These are phyloP conservation scores for Magnaporthiopsis incrustans DNA, from an alignment of 2,329 filamentous ascomycete genomes.

Conservation along the genomic window DNA sequence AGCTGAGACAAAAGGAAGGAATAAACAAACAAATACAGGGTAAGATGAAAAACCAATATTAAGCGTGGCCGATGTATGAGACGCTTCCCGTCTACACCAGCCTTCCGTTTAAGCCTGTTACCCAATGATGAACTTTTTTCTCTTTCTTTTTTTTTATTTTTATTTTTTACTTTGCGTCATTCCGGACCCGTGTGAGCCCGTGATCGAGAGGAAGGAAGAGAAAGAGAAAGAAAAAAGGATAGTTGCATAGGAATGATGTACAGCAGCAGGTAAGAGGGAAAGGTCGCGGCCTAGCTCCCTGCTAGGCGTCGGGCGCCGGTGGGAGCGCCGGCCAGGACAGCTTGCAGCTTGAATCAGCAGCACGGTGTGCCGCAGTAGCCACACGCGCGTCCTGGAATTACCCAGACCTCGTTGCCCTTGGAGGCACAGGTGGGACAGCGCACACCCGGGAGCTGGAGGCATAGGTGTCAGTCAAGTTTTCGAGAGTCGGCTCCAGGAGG, in stretches of 20 bases:
- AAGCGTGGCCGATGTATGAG: background rate
- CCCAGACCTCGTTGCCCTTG: constrained; percentile 17
- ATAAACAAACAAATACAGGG: background rate
- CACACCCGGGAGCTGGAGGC: constrained; percentile 15
- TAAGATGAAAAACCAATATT: background rate
- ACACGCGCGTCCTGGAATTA: constrained; percentile 17
- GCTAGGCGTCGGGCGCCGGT: background rate
- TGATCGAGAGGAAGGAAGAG: background rate
- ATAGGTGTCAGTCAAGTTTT: background rate
- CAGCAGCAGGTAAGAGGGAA: background rate
- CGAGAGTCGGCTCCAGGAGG: background rate
- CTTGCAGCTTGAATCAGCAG: background rate
- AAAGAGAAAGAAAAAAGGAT: too few species aligned
- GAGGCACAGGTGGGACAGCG: constrained; percentile 17
- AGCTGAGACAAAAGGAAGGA: background rate
- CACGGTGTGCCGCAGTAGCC: constrained; percentile 16
- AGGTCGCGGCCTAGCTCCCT: background rate
- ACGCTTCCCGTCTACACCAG: background rate
- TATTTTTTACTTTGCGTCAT: background rate
- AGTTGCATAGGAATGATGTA: background rate
- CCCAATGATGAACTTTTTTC: too few species aligned
- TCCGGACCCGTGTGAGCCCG: background rate
- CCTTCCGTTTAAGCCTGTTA: background rate
- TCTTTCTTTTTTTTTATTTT: background rate
- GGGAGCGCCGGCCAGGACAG: background rate